These are phyloP conservation scores for Nidularia sp. DNA, from an alignment of 768 basidiomycete genomes.

Conservation along the genomic window DNA sequence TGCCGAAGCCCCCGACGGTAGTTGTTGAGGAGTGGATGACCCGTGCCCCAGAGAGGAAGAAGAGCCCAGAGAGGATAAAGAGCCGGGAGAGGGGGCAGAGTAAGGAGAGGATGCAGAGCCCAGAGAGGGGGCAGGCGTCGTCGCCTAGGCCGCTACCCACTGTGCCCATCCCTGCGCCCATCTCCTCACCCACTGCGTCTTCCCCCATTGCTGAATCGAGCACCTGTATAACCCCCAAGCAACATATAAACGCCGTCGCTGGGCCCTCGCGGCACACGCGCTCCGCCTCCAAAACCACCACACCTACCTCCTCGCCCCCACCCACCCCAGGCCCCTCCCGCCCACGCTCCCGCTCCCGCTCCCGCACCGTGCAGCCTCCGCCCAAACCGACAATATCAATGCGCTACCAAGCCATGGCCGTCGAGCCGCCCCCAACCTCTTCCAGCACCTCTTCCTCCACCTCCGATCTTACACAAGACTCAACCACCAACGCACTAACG, in stretches of 20 bases:
- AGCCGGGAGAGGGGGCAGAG: background rate
- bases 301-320: background rate
- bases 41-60: background rate
- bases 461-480: constrained; percentile 1
- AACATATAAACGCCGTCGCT: constrained; percentile 5
- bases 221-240: background rate
- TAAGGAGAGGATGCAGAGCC: background rate
- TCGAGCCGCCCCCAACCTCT: constrained; percentile 7
- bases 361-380: constrained; percentile 6
- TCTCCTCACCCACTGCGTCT: background rate
- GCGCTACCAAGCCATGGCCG: constrained; percentile 21
- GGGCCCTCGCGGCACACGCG: constrained; percentile 7
- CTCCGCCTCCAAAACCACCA: background rate
- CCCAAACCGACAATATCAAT: constrained; percentile 15
- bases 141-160: constrained; percentile 16
- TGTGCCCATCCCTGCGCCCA: constrained; percentile 6
- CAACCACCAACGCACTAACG: constrained; percentile 4
- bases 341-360: constrained; percentile 6
- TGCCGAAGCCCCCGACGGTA: constrained; percentile 12
- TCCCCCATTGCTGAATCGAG: too few species aligned
- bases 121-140: background rate
- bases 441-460: background rate
- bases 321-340: background rate
- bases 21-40: constrained; percentile 13
- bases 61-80: background rate